Percentiles rank a stretch among this genome's conserved stretches.
Conservation (phyloP, 73 alveolate species). For the Paramecium octaurelia region DNA sequence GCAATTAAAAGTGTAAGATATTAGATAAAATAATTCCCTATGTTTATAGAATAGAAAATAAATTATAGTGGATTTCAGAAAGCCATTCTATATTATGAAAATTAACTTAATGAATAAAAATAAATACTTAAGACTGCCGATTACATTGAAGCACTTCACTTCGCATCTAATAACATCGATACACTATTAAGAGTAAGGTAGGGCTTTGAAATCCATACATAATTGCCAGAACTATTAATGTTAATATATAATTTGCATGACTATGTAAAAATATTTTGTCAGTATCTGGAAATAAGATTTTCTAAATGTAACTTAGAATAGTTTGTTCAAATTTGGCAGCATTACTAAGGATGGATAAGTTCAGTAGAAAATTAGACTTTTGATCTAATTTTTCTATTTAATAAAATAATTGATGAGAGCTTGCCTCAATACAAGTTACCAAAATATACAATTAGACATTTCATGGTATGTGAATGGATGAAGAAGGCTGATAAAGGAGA, state of each 20-base stretch:
- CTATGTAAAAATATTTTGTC: neutral
- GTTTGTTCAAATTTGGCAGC: neutral
- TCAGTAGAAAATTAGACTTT: neutral
- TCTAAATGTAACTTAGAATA: neutral
- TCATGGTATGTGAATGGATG: conserved; percentile 39
- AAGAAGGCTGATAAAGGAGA: neutral
- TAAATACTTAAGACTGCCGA: neutral
- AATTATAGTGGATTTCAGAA: neutral
- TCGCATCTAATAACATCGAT: neutral
- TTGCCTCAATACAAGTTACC: neutral
- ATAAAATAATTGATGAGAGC: neutral
- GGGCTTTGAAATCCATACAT: neutral
- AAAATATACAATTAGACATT: neutral
- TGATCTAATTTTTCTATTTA: neutral
- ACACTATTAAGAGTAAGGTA: neutral
- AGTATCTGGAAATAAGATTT: neutral
- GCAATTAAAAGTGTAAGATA: conserved; percentile 8
- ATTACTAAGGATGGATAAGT: conserved; percentile 23
- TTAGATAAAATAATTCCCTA: neutral
- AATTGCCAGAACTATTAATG: neutral
- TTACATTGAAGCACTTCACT: neutral
- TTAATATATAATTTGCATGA: neutral
- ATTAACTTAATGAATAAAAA: neutral
- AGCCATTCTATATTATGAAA: conserved; percentile 44
- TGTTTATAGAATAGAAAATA: neutral